Percentiles rank a stretch among this genome's conserved stretches.
phyloP scores from a whole-genome alignment of 805 yeast species.

The Yarrowia keelungensis region DNA sequence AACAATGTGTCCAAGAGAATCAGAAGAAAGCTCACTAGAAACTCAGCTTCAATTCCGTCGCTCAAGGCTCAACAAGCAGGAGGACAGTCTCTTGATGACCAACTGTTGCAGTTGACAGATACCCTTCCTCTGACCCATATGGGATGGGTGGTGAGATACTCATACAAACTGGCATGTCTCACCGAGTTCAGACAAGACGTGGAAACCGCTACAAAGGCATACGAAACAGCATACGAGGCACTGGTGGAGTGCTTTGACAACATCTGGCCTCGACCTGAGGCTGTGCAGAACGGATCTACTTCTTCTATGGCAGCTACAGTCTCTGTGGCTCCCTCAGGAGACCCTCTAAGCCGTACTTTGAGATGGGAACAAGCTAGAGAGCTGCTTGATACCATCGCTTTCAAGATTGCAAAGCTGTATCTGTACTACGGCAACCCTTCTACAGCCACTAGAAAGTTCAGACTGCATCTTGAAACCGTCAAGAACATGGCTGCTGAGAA shows the following conservation, averaged over 20 bases:
- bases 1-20: slow-evolving; percentile 53
- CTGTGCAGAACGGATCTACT: not conserved
- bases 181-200: slow-evolving; percentile 58
- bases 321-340: slow-evolving; percentile 6
- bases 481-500: slow-evolving; percentile 50
- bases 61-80: slow-evolving; percentile 15
- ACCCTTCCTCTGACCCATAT: slow-evolving; percentile 11
- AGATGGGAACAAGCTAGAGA: slow-evolving; percentile 57
- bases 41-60: slow-evolving; percentile 8
- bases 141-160: slow-evolving; percentile 59
- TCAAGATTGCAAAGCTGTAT: slow-evolving; percentile 67
- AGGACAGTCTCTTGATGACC: slow-evolving; percentile 31
- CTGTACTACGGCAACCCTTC: slow-evolving; percentile 65
- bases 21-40: slow-evolving; percentile 50
- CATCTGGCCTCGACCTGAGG: slow-evolving; percentile 42
- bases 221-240: slow-evolving; percentile 63
- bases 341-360: slow-evolving; percentile 43
- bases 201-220: slow-evolving; percentile 59
- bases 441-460: slow-evolving; percentile 67
- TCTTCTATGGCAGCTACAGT: slow-evolving; percentile 23
- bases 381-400: slow-evolving; percentile 65
- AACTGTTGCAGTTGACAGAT: slow-evolving; percentile 17
- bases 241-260: slow-evolving; percentile 53
- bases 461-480: slow-evolving; percentile 65
- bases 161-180: slow-evolving; percentile 59